Conservation (phyloP, 2,329 filamentous ascomycete species). For the Paracoccidioides brasiliensis region DNA sequence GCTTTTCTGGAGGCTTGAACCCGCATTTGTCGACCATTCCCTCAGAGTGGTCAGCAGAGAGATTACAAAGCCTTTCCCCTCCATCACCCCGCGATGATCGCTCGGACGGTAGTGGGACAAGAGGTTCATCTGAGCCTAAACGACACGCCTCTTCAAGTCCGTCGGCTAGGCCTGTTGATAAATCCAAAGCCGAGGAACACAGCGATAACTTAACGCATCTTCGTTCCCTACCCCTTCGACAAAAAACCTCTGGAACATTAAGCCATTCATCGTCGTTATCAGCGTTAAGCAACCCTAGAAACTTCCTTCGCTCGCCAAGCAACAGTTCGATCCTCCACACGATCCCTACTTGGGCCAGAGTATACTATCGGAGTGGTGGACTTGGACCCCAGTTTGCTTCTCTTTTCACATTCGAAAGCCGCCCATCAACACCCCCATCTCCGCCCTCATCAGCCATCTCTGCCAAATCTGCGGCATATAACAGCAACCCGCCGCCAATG, state of each 20-base stretch:
- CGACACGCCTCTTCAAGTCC: constrained; percentile 15
- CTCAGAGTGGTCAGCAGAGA: constrained; percentile 30
- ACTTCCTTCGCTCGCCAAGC: constrained; percentile 30
- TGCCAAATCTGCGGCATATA: constrained; percentile 19
- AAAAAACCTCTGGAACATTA: constrained; percentile 20
- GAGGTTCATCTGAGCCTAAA: constrained; percentile 1
- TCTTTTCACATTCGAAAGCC: constrained; percentile 27
- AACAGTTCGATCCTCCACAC: constrained; percentile 32
- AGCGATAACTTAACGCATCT: constrained; percentile 26
- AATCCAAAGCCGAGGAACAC: constrained; percentile 22
- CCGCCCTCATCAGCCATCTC: constrained; percentile 21
- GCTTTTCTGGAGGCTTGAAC: constrained; percentile 26
- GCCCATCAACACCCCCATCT: constrained; percentile 31
- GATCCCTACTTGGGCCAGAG: constrained; percentile 38
- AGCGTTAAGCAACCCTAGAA: constrained; percentile 25
- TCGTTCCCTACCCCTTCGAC: constrained; percentile 17
- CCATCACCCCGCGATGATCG: constrained; percentile 12
- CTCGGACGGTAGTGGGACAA: neutral
- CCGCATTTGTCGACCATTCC: constrained; percentile 34
- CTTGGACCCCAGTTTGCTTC: constrained; percentile 33
- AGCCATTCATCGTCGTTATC: constrained; percentile 34
- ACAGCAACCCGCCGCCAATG: constrained; percentile 15
- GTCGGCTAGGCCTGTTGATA: constrained; percentile 24
- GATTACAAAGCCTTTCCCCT: constrained; percentile 16
- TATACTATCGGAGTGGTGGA: constrained; percentile 60